Evolutionary conservation across 371 early-diverging fungal genomes (phyloP).

Genomic region (Sporodiniella umbellata): DNA sequence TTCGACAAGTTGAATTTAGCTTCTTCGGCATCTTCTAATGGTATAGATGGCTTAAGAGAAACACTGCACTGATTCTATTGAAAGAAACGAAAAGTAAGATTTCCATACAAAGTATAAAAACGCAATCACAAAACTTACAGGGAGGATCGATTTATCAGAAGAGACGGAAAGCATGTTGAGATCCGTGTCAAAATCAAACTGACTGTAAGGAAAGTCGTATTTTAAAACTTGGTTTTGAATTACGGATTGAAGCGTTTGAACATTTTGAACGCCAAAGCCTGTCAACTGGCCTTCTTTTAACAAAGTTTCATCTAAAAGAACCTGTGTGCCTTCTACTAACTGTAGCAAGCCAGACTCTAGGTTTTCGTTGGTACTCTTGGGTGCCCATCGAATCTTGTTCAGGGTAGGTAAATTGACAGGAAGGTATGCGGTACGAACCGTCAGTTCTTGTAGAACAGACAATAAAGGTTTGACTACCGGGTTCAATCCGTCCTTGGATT

Average conservation of each 20-base stretch:
- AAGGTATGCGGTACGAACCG: constrained; percentile 42
- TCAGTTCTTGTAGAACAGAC: constrained; percentile 28
- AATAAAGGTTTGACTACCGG: constrained; percentile 12
- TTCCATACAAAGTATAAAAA: neutral
- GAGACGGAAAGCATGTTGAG: constrained; percentile 51
- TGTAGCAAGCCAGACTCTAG: constrained; percentile 59
- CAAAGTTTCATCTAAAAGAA: constrained; percentile 61
- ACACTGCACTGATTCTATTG: constrained; percentile 49
- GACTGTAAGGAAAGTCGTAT: constrained; percentile 60
- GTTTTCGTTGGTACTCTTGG: constrained; percentile 48
- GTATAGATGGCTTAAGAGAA: constrained; percentile 24
- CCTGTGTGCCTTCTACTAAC: constrained; percentile 48
- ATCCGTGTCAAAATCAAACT: constrained; percentile 61
- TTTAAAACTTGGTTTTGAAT: constrained; percentile 52
- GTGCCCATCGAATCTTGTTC: constrained; percentile 48
- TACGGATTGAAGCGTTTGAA: constrained; percentile 52
- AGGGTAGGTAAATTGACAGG: constrained; percentile 50
- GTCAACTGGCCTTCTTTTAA: constrained; percentile 60
- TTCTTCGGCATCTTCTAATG: constrained; percentile 8
- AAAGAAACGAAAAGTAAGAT: neutral
- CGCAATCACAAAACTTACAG: constrained; percentile 36
- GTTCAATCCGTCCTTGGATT: constrained; percentile 7
- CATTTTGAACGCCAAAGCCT: constrained; percentile 58
- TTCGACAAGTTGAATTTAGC: constrained; percentile 12
- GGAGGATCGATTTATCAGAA: constrained; percentile 53